Base-by-base conservation (phyloP, 164 flowering plant species). In the Paratinospora sagittata region DNA sequence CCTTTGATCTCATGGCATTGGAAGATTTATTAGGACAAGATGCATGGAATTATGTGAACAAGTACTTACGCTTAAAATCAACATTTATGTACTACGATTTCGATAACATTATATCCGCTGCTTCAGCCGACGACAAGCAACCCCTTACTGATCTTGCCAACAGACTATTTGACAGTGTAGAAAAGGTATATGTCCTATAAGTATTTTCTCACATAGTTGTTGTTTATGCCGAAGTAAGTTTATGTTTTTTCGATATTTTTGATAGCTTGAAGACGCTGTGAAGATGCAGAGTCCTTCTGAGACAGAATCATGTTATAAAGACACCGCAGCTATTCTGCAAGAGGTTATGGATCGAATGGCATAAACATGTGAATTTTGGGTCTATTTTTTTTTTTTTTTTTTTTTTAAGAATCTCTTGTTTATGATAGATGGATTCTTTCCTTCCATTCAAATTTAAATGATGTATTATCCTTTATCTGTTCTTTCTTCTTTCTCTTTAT, bases 41-140 rank as follows among this genome's bases (percentile, higher is more conserved):
- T 73, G 87, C 90, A 8, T 82, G 86, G 84, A 84, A 75, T 62
- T 87, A 89, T 77, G 81, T 91, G 14, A 83, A 83, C 75, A 82
- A 66, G 83, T 93, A 87, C 69, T 75, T 93, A 43, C 82, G 94
- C 6, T 77, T 85, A 6, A 91, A 93, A 66, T 82, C 87, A 17
- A 86, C 94, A 2, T 71, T 84, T 81, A 88, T 93, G 96, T 91
- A 90, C 88, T 90, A 83, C 60, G 97, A 93, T 80, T 91, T 93
- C 65, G 97, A 93, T 76, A 84, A 79, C 27, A 81, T 93, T 2
- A 93, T 93, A 73, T 79, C 96, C 19, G 96, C 96, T 8, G 90
- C 93, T 6, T 60, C 85, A 13, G 84, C 16, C 0, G 61, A 75
- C 67, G 89, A 93, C 8, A 90, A 89, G 84, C 83, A 85, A 66